Base-by-base conservation (phyloP, 176 grass and related monocot species). In the Hordeum vulgare region DNA sequence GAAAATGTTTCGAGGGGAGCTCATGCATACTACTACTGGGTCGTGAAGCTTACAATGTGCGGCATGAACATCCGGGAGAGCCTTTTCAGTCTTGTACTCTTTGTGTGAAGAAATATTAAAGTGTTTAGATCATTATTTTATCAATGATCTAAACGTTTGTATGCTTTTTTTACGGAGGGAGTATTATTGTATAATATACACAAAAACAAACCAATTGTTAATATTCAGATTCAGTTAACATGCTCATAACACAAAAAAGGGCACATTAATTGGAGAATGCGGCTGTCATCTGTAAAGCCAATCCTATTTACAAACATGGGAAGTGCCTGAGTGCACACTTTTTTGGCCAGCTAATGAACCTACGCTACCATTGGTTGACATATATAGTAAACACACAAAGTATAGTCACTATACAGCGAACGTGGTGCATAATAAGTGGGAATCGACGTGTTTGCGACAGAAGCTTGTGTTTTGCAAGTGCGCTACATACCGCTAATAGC, bases 371-470 rank as follows among this genome's bases (percentile, higher is more conserved):
- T 54, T 78, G 12, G 35, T 66, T 25, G 61, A 18, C 14, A 35
- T 34, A 73, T 3, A 9, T 65, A 69, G 66, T 13, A 56, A 56
- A 1, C 51, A 6, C 66, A 14, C 12, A 73, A 73, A 73, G 69
- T 47, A 26, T 69, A 11, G 13, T 47, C 23, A 72, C 40, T 40
- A 17, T 69, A 17, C 6, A 37, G n/a, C 37, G 13, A 71, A 42
- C 21, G 44, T 71, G 67, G 2, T 26, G 13, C 40, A 72, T 18
- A 33, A 6, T 60, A 66, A 12, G 37, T 71, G 65, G 74, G 75
- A 61, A 44, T 44, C 37, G 64, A 85, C 75, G 53, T 78, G 83
- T 25, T 85, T 15, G 34, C 75, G 44, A 49, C 37, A 78, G 4
- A 61, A 79, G 23, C 26, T n/a, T 57, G 1, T n/a, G 8, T 25